These are phyloP conservation scores for Zopfia rhizophila DNA, from an alignment of 2,329 filamentous ascomycete genomes.

Conservation along the genomic window DNA sequence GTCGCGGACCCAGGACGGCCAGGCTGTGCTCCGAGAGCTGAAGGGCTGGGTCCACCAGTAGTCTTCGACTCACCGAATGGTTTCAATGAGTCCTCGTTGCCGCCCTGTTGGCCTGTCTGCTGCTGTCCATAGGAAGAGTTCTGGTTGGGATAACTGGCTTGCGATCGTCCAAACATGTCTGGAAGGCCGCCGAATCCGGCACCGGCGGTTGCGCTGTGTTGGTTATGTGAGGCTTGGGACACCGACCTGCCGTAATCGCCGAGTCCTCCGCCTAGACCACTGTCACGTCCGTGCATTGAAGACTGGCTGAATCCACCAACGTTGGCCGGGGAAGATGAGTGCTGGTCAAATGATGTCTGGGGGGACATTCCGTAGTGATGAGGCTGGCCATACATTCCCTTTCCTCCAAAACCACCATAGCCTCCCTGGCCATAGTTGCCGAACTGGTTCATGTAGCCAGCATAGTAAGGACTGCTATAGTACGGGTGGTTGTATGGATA, in stretches of 20 bases:
- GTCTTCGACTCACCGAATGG: slow-evolving; percentile 66
- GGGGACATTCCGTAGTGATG: slow-evolving; percentile 68
- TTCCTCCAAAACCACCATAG: slow-evolving; percentile 65
- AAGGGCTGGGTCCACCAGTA: slow-evolving; percentile 67
- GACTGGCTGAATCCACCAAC: slow-evolving; percentile 62
- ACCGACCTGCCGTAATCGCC: slow-evolving; percentile 70
- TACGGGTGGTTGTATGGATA: slow-evolving; percentile 66
- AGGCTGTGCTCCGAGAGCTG: slow-evolving; percentile 66
- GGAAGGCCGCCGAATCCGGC: slow-evolving; percentile 65
- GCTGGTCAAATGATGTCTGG: slow-evolving; percentile 68
- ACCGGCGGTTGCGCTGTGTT: slow-evolving; percentile 59
- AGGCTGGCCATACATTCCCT: slow-evolving; percentile 71
- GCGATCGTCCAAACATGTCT: slow-evolving; percentile 69
- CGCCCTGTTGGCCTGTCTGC: slow-evolving; percentile 60
- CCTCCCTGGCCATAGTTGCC: slow-evolving; percentile 62
- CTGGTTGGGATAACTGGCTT: slow-evolving; percentile 65
- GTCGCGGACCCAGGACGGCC: slow-evolving; percentile 72
- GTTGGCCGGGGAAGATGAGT: slow-evolving; percentile 72
- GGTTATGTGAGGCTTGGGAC: slow-evolving; percentile 67
- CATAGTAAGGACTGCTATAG: slow-evolving; percentile 71
- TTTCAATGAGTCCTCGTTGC: slow-evolving; percentile 66
- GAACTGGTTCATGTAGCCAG: slow-evolving; percentile 72
- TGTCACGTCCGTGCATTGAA: slow-evolving; percentile 59
- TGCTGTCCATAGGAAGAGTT: slow-evolving; percentile 61
- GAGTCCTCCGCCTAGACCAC: slow-evolving; percentile 60